Conservation (phyloP, 345 rosid species). For the Arabidopsis suecica region DNA sequence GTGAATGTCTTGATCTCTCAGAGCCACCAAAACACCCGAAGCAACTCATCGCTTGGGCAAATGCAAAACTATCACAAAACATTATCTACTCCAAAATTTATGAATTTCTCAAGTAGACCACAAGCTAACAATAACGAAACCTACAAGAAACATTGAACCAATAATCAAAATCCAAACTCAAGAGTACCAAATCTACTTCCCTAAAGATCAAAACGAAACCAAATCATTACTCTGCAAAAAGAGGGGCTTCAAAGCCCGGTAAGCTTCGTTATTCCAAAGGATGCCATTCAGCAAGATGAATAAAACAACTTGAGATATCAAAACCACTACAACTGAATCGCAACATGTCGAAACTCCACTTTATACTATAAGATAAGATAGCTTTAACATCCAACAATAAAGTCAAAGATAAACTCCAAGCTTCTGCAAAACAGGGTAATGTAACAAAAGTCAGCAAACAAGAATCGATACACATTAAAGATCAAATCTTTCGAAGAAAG, state of each 20-base stretch:
- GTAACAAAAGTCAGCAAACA: background rate
- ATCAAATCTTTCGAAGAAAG: background rate
- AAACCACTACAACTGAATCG: constrained; percentile 20
- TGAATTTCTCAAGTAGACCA: background rate
- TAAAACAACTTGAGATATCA: constrained; percentile 30
- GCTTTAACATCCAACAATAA: background rate
- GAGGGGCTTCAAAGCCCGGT: constrained; percentile 32
- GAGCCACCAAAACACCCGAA: constrained; percentile 15
- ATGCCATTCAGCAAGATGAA: constrained; percentile 38
- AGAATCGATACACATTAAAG: background rate
- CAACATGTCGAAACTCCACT: constrained; percentile 31
- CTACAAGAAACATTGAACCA: constrained; percentile 8
- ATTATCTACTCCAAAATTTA: constrained; percentile 17
- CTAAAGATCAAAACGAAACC: background rate
- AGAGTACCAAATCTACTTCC: constrained; percentile 4
- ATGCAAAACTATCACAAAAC: constrained; percentile 32
- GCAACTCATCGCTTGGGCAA: constrained; percentile 21
- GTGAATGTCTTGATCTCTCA: background rate
- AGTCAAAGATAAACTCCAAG: constrained; percentile 1
- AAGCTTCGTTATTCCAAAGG: constrained; percentile 39
- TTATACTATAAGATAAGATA: background rate
- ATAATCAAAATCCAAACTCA: background rate
- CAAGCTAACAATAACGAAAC: background rate
- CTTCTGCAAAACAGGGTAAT: constrained; percentile 4
- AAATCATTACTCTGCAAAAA: constrained; percentile 22